These are phyloP conservation scores for Peniophora sp. DNA, from an alignment of 1,284 basidiomycete species.

Conservation along the genomic window DNA sequence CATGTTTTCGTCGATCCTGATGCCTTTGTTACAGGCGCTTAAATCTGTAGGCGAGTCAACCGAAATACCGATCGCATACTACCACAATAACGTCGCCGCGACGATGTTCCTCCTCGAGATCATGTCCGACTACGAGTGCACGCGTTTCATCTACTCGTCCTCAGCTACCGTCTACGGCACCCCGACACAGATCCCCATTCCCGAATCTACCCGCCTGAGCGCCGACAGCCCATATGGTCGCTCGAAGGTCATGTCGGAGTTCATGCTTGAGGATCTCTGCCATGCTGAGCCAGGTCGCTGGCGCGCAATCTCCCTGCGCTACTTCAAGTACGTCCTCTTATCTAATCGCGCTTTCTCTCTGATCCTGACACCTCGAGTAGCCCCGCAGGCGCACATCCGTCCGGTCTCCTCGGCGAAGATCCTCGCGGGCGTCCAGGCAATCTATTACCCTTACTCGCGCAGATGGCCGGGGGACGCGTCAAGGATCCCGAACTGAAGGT, in stretches of 20 bases:
- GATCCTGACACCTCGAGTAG: slow-evolving; percentile 29
- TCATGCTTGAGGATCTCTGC: slow-evolving; percentile 86
- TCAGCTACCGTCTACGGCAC: slow-evolving; percentile 99
- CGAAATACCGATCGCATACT: slow-evolving; percentile 90
- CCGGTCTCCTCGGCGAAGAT: slow-evolving; percentile 94
- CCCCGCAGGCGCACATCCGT: slow-evolving; percentile 95
- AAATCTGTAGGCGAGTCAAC: slow-evolving; percentile 97
- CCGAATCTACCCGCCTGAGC: slow-evolving; percentile 83
- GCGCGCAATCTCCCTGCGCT: slow-evolving; percentile 81
- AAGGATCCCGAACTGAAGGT: slow-evolving; percentile 77
- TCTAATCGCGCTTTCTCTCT: slow-evolving; percentile 1
- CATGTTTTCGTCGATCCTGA: no score
- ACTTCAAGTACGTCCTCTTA: slow-evolving; percentile 80
- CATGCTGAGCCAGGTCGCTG: slow-evolving; percentile 64
- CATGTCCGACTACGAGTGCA: slow-evolving; percentile 82
- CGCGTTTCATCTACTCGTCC: slow-evolving; percentile 92
- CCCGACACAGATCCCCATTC: slow-evolving; percentile 89
- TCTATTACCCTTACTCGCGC: slow-evolving; percentile 88
- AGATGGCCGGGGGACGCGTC: slow-evolving; percentile 92
- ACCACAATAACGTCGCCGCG: slow-evolving; percentile 85
- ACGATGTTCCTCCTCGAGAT: slow-evolving; percentile 77
- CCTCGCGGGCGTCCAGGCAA: slow-evolving; percentile 94
- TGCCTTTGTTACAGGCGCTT: slow-evolving; percentile 61
- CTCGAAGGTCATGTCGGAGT: slow-evolving; percentile 94
- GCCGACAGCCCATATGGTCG: slow-evolving; percentile 94